Percentiles rank a stretch among this genome's conserved stretches.
Conservation (phyloP, 164 flowering plant genomes). For the Macadamia integrifolia region DNA sequence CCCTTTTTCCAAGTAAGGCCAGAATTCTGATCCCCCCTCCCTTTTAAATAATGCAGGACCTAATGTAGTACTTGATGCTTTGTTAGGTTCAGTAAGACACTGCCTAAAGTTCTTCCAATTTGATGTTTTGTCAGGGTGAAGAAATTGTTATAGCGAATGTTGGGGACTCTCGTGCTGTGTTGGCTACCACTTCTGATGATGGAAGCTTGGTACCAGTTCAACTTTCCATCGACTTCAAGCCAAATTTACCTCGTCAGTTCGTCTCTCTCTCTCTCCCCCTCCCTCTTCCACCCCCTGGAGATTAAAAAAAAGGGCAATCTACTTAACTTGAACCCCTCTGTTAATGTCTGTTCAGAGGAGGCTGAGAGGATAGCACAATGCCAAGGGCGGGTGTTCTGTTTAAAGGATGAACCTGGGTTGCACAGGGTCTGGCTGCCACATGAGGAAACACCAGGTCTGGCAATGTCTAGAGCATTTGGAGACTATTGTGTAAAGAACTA, state of each 20-base stretch:
- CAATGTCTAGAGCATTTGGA: slow-evolving; percentile 95
- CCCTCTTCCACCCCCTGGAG: neutral
- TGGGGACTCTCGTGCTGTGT: slow-evolving; percentile 91
- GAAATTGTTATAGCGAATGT: slow-evolving; percentile 61
- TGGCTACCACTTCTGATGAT: slow-evolving; percentile 71
- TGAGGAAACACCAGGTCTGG: slow-evolving; percentile 71
- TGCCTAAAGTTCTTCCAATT: slow-evolving; percentile 1
- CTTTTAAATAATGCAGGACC: neutral
- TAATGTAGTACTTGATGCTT: neutral
- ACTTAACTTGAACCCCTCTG: slow-evolving; percentile 5
- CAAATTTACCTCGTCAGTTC: slow-evolving; percentile 73
- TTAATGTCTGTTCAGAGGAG: slow-evolving; percentile 50
- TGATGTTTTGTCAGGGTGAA: slow-evolving; percentile 52
- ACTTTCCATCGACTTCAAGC: slow-evolving; percentile 79
- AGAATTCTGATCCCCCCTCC: neutral
- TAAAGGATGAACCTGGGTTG: slow-evolving; percentile 81
- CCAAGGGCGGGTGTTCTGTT: slow-evolving; percentile 66
- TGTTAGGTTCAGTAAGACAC: neutral
- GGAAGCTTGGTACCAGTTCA: slow-evolving; percentile 67
- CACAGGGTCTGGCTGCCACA: slow-evolving; percentile 75
- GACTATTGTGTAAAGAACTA: slow-evolving; percentile 71
- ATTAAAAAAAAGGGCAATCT: neutral
- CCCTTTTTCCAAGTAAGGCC: neutral
- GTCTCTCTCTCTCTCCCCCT: slow-evolving; percentile 8
- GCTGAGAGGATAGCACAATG: slow-evolving; percentile 60